Evolutionary conservation across 768 basidiomycete genomes (phyloP), one percentile per base, ranked within the genome.

Genomic region (Nevesoporus exiguus): DNA sequence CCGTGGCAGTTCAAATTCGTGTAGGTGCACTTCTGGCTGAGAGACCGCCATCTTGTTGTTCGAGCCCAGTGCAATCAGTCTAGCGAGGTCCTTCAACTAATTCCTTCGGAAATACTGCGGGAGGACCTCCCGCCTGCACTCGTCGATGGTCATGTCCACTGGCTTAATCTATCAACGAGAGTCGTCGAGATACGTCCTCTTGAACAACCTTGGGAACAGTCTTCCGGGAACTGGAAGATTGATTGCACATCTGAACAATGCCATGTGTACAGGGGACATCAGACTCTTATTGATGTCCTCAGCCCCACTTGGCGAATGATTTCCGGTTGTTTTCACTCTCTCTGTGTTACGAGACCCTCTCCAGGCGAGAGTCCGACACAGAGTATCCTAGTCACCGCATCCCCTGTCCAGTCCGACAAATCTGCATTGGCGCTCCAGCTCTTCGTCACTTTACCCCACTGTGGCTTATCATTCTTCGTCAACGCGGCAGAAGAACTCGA

Each of bases 141-240:
- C 30, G 1, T 71, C 15, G 6, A 47, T 1, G 50, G 15, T 7
- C 57, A 59, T 24, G 48, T 42, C 10, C 68, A 68, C 39, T 71
- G 68, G 68, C 47, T 71, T 8, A 55, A 63, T 29, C 36, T 66
- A 0, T 19, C 50, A 5, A 45, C 44, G 0, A 7, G 27, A 1
- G 37, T 42, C 11, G 60, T 71, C 2, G 70, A 71, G 29, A 56
- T 71, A 15, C 58, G 62, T 0, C 61, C 62, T 0, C n/a, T n/a
- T 2, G 41, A 54, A 9, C 25, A 39, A 1, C 66, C 62, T 0
- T 10, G 41, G 0, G 46, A 45, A n/a, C n/a, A n/a, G n/a, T n/a
- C n/a, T n/a, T n/a, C n/a, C n/a, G n/a, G n/a, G 3, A 53, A 71
- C 27, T 70, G 70, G 68, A 41, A 6, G 15, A 49, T 70, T 9